Base-by-base conservation (phyloP, 768 basidiomycete species). In the Psilocybe cyanescens region DNA sequence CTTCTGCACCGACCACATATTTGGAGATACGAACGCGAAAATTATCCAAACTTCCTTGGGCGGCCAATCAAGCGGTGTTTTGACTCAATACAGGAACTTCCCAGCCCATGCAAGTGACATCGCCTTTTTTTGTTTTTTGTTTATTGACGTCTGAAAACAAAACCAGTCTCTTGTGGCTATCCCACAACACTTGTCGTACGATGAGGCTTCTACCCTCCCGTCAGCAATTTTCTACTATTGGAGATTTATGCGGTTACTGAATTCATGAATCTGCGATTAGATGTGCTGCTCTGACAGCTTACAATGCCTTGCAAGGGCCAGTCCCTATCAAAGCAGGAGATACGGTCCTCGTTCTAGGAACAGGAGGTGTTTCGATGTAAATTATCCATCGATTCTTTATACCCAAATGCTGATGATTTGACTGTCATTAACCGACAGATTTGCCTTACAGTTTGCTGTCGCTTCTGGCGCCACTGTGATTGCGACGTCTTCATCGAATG, bases 201-300 rank as follows among this genome's bases (percentile, higher is more conserved):
- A 84, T 60, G 84, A 91, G 66, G 89, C 82, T 0, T 84, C 88
- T 0, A 86, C 86, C n/a, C 74, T 90, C 4, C 84, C 87, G 76
- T 87, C 64, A 39, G 80, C 72, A 11, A 16, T 4, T 14, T n/a
- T 30, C 12, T n/a, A 24, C 37, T 14, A 30, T 24, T 9, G 39
- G 4, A 12, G 7, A 33, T 17, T 48, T 4, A 52, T 48, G 24
- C 17, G 5, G 30, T 12, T 5, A 45, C 28, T 37, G 35, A 39
- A 41, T 12, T 16, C 24, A 24, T 24, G 24, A 14, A 24, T 47
- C 3, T 29, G 29, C 11, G 24, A 24, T 24, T 46, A 85, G 83
- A 31, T 86, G 83, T 60, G 86, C 86, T 4, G 87, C 81, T 3
- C 65, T 90, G 57, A 90, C 87, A 0, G 86, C 89, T 0, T 90